A percentile compares a stretch with the other conserved stretches of the same genome.
phyloP scores from a whole-genome alignment of 139 green algal species.

The Yamagishiella unicocca region DNA sequence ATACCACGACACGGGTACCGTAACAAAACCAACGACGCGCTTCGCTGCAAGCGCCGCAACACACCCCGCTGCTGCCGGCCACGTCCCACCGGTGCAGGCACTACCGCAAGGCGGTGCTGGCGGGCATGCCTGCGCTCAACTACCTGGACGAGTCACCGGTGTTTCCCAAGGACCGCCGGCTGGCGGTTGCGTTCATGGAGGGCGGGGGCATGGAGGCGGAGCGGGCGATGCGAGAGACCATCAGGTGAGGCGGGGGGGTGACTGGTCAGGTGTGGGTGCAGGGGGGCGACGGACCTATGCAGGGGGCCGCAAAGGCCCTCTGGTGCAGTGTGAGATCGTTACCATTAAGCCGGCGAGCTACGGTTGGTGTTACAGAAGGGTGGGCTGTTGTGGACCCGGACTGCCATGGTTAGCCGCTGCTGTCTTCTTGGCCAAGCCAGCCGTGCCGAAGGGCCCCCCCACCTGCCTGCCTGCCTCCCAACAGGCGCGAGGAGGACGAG shows the following conservation, averaged over 20 bases:
- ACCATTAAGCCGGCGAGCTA: too few species aligned
- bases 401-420: too few species aligned
- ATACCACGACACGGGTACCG: too few species aligned
- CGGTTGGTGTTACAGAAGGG: too few species aligned
- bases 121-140: slow-evolving; percentile 74
- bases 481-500: slow-evolving; percentile 63
- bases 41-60: slow-evolving; percentile 43
- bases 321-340: too few species aligned
- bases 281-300: too few species aligned
- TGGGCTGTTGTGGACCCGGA: too few species aligned
- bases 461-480: not conserved
- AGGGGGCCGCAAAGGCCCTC: too few species aligned
- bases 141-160: slow-evolving; percentile 80
- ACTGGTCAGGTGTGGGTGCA: not conserved
- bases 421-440: too few species aligned
- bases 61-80: not conserved
- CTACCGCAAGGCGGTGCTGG: slow-evolving; percentile 81
- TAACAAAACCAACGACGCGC: too few species aligned
- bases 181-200: slow-evolving; percentile 72
- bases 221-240: slow-evolving; percentile 46
- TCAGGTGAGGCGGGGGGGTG: not conserved
- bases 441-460: too few species aligned
- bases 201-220: slow-evolving; percentile 64
- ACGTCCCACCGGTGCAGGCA: slow-evolving; percentile 55
- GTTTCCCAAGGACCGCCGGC: slow-evolving; percentile 71